Evolutionary conservation across 164 flowering plant genomes (phyloP), one percentile per base, ranked within the genome.

Genomic region (Magnolia officinalis): DNA sequence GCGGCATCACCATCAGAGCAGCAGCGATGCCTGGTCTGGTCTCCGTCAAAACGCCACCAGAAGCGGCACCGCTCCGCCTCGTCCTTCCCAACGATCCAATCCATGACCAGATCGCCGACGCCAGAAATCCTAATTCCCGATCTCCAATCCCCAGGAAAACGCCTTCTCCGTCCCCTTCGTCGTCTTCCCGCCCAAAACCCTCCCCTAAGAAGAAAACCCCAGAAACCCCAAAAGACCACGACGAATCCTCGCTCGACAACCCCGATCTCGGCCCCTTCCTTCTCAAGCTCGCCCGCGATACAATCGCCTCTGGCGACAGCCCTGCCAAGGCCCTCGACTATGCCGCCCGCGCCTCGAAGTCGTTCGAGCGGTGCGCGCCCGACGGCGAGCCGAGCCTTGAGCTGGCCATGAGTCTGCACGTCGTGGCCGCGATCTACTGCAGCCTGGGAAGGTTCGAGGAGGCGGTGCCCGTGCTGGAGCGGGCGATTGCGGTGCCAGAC

Each of bases 211-310:
- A 88, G 78, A 89, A 87, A 49, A 80, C 84, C 2, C 61, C 61
- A 55, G 61, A 69, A 13, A 83, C 74, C 18, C 84, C 82, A 1
- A 29, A 72, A 14, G 10, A 84, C n/a, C 81, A 90, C 24, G 81
- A 90, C 24, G 97, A 93, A 50, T 72, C 96, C 7, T 85, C 96
- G 1, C 88, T 96, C 18, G 98, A 94, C 83, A 96, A 96, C 78
- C 98, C 99, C 9, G 99, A 96, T 91, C 97, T 94, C 61, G 99
- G 98, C 0, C 99, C 99, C 18, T 96, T 96, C 71, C 86, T 96
- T 2, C 85, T 96, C 16, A 94, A 96, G 83, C 87, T 91, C 49
- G 97, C 98, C 0, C 86, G 99, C 1, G 98, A 96, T 78, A 86
- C 97, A 20, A 93, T 94, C 52, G 95, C 95, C 9, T 89, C 92